Percentiles rank a stretch among this genome's conserved stretches.
Conservation (phyloP, 495 filamentous ascomycete genomes). For the Talaromyces liani region DNA sequence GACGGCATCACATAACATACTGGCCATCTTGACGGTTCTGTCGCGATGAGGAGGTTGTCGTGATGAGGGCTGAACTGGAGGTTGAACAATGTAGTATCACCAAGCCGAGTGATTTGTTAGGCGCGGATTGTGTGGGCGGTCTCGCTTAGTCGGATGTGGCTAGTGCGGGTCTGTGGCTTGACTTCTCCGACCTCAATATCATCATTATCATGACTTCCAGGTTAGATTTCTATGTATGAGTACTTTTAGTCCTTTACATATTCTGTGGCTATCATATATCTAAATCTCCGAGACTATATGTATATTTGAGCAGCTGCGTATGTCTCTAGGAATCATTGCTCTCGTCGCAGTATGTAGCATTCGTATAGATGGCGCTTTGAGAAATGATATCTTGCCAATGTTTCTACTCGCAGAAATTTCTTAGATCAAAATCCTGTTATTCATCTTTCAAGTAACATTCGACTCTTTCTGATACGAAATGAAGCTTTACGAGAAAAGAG, state of each 20-base stretch:
- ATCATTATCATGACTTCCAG: not conserved
- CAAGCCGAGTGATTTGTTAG: not conserved
- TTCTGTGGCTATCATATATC: no score
- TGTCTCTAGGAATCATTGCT: no score
- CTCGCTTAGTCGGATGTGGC: slow-evolving; percentile 9
- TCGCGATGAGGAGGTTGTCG: slow-evolving; percentile 31
- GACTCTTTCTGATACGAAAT: not conserved
- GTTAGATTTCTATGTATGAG: not conserved
- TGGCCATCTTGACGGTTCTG: slow-evolving; percentile 47
- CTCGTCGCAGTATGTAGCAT: no score
- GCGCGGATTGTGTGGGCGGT: slow-evolving; percentile 7
- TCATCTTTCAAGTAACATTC: not conserved
- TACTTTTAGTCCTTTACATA: no score
- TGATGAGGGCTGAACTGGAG: slow-evolving; percentile 8
- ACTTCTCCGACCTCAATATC: not conserved
- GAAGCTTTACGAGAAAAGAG: not conserved
- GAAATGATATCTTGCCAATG: no score
- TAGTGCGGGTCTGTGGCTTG: slow-evolving; percentile 3
- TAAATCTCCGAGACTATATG: no score
- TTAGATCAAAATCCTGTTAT: no score
- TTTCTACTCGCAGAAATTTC: no score
- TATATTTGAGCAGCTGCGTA: no score
- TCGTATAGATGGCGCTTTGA: no score
- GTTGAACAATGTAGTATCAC: not conserved
- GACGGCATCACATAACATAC: slow-evolving; percentile 24